These are phyloP conservation scores for Waltergamsia citrina DNA, from an alignment of 2,329 filamentous ascomycete genomes.

Conservation along the genomic window DNA sequence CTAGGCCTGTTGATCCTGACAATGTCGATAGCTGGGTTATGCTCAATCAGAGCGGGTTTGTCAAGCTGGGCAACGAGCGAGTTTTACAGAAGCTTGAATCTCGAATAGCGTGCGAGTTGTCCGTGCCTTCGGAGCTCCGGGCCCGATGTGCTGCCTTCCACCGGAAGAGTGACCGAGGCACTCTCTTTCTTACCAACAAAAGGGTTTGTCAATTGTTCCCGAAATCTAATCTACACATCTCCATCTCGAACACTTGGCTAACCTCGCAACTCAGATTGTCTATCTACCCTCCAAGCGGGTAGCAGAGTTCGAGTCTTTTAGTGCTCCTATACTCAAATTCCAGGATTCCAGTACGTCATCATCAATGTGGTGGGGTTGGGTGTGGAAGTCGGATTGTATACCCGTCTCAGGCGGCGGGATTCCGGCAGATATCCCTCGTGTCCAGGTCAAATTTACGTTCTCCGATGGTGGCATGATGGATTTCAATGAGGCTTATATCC, in stretches of 20 bases:
- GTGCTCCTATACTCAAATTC: constrained; percentile 77
- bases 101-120: constrained; percentile 67
- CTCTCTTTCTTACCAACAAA: constrained; percentile 76
- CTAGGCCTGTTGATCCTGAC: constrained; percentile 37
- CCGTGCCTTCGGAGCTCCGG: constrained; percentile 55
- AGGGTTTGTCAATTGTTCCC: constrained; percentile 56
- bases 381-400: constrained; percentile 73
- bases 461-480: constrained; percentile 93
- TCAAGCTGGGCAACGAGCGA: constrained; percentile 76
- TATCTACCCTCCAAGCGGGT: constrained; percentile 72
- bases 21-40: constrained; percentile 72
- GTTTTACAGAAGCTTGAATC: constrained; percentile 72
- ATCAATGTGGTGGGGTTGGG: constrained; percentile 89
- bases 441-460: constrained; percentile 82
- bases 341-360: constrained; percentile 72
- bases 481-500: constrained; percentile 74
- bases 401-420: constrained; percentile 80
- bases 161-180: constrained; percentile 64
- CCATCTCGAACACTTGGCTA: constrained; percentile 3
- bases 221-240: background rate
- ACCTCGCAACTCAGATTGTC: constrained; percentile 51
- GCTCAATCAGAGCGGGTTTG: constrained; percentile 71
- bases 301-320: constrained; percentile 72
- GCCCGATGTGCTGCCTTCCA: constrained; percentile 54
- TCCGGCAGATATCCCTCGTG: constrained; percentile 58